A percentile compares a stretch with the other conserved stretches of the same genome.
phyloP scores from a whole-genome alignment of 176 grass and related monocot species.

The Guadua angustifolia region DNA sequence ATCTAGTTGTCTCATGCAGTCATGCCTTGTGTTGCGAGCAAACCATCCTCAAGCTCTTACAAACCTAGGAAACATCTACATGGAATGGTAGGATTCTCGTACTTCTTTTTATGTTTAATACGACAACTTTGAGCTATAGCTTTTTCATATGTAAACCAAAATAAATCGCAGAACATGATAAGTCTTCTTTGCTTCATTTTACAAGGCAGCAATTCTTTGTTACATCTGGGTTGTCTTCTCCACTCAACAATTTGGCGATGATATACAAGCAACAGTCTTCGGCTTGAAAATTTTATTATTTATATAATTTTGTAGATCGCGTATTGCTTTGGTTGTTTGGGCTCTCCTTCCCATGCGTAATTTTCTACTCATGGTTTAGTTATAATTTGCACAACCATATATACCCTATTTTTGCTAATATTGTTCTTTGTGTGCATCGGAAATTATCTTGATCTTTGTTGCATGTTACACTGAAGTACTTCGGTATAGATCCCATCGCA shows the following conservation, averaged over 20 bases:
- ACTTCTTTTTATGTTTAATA: neutral
- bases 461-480: constrained; percentile 83
- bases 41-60: constrained; percentile 93
- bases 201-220: constrained; percentile 87
- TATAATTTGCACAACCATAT: neutral
- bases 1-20: constrained; percentile 52
- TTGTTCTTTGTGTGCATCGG: constrained; percentile 40
- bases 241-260: too few species aligned
- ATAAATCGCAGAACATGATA: constrained; percentile 68
- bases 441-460: constrained; percentile 85
- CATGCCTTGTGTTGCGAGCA: constrained; percentile 76
- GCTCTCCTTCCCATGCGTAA: neutral
- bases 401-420: neutral
- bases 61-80: constrained; percentile 89
- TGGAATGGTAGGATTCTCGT: constrained; percentile 74
- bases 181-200: constrained; percentile 77
- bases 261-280: too few species aligned
- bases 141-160: constrained; percentile 5
- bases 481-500: constrained; percentile 79
- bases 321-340: too few species aligned
- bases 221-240: constrained; percentile 81
- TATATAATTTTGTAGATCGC: too few species aligned
- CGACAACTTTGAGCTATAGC: too few species aligned
- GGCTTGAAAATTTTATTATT: too few species aligned
- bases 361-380: neutral